Base-by-base conservation (phyloP, 2,329 filamentous ascomycete species). In the Colletotrichum sp. region DNA sequence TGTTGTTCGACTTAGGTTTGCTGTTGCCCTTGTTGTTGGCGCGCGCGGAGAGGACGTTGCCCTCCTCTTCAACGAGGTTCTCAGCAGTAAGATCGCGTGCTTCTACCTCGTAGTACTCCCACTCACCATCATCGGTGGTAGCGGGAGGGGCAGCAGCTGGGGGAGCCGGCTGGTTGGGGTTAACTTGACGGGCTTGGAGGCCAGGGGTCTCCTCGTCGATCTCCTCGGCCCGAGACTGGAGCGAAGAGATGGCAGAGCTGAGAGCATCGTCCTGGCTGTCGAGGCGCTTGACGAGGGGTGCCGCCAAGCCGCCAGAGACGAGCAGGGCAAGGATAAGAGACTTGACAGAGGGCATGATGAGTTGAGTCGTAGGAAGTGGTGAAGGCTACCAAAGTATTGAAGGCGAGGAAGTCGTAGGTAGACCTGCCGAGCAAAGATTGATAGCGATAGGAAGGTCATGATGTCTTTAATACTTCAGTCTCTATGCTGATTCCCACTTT, bases 401-500 rank as follows among this genome's bases (percentile, higher is more conserved):
- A 30, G 7, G 55, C 7, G 6, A 3, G 18, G 18, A 32, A 28
- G 18, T 5, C 3, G 18, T 52, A 24, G 6, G 9, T 7, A 21
- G n/a, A 10, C 15, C 32, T 24, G 10, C 21, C 2, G 26, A 26
- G 5, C 26, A 26, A 26, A 26, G 5, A 1, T 5, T 1, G 26
- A 26, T 26, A 26, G 26, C 26, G 26, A 2, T 26, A 26, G 26
- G 26, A 26, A 26, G 18, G 18, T 12, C 15, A 13, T 16, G 13
- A 13, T n/a, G 34, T 15, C 49, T 75, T 71, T 71, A 59, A 71
- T 71, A 71, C 67, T 59, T 3, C 8, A 34, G 5, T n/a, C 34
- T 18, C 8, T 3, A 9, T 13, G 26, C 15, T 21, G 15, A 21
- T 24, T 21, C 13, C 8, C 13, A 28, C 8, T 16, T 3, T 32